Base-by-base conservation (phyloP, 1,284 basidiomycete species). In the Pseudozyma pruni region DNA sequence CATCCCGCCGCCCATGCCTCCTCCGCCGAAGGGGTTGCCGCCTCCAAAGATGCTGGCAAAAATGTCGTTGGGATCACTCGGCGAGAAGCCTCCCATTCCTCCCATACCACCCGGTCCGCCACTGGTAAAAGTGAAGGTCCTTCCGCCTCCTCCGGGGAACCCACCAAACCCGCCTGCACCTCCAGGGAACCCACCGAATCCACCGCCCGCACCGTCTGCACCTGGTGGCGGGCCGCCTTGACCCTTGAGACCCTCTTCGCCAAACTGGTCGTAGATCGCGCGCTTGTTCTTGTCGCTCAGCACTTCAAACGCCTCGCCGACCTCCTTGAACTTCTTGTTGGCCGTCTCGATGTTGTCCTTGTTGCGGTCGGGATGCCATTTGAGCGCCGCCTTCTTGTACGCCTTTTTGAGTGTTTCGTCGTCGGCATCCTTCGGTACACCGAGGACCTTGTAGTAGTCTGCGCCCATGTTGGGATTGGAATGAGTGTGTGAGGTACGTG, bases 261-360 rank as follows among this genome's bases (percentile, higher is more conserved):
- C 95, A 63, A 93, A 91, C 74, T 95, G 93, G 83, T 98, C 95
- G 75, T 96, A 98, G 25, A 98, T 84, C 0, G 92, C 86, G 43
- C 93, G 90, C 84, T 98, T 98, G 83, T 98, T 88, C 85, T 90
- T 90, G 84, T 98, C 94, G 50, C 88, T 92, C 49, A 98, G 88
- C 43, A 98, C 95, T 83, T 98, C 95, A 79, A 95, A 98, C 0
- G 95, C 95, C 85, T 98, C 95, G 22, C 92, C 92, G 58, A 96
- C 91, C 87, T 96, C 89, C 84, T 98, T 95, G 85, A 98, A 98
- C 84, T 92, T 96, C 79, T 89, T 88, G 9, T 89, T 90, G 0
- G 95, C 91, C 6, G 51, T 31, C 73, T 94, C 94, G 66, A 90
- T 89, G 47, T 85, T 84, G 39, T 90, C 89, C 51, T 86, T 85